Evolutionary conservation across 2,329 filamentous ascomycete species (phyloP), one percentile per base, ranked within the genome.

Genomic region (Lanzia echinophila): DNA sequence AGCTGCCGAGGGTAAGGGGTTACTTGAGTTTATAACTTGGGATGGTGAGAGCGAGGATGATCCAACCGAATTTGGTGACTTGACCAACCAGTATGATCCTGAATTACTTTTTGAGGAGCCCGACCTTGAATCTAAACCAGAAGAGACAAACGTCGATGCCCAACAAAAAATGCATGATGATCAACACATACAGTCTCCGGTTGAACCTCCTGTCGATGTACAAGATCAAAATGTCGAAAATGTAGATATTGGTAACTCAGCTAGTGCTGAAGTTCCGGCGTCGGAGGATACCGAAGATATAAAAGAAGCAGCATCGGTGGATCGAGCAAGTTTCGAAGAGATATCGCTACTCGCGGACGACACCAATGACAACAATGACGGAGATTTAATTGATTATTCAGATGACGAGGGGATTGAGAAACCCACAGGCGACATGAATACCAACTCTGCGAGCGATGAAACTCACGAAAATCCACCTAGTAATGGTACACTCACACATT

Each of bases 1-100:
- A 62, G 80, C 75, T 54, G 71, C 73, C 19, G 73, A 79, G 60
- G 81, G 82, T 17, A 79, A 79, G 66, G 81, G 81, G 12, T 53
- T 69, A 13, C 61, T 63, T 17, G 58, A 65, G 31, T 52, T 63
- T 24, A 32, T 59, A n/a, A 34, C 54, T 11, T 67, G 62, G 63
- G 54, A 64, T 19, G 61, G 60, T 17, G 57, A 59, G 12, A 63
- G 59, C 41, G 58, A 64, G 20, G 50, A 53, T 15, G 56, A 54
- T 42, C 34, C 58, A n/a, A 56, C 60, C 6, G 60, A 63, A 31
- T 50, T 56, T 33, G 47, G 31, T 32, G 49, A 57, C 24, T 43
- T 24, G 11, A 44, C 47, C 42, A 51, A 53, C n/a, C 41, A 54
- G 20, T 22, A 33, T 42, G 42, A 36, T 17, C 45, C 48, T 19